Evolutionary conservation across 31 red algal genomes (phyloP), one percentile per base, ranked within the genome.

Genomic region (Odonthalia washingtoniensis): DNA sequence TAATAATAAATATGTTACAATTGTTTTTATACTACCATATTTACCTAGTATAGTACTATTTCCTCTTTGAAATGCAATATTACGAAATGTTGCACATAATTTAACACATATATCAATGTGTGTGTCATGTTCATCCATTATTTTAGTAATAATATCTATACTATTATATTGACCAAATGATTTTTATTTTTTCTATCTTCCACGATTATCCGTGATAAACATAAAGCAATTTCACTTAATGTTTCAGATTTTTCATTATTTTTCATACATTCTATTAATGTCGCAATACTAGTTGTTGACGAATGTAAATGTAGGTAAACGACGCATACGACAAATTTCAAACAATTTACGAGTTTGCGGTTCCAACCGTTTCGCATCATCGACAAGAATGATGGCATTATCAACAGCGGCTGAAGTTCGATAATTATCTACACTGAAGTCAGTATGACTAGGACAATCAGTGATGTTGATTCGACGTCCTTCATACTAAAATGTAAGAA

Each of bases 361-460:
- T 32, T 95, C 88, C 1, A 95, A 31, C 46, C 93, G 91, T 28
- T 87, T 83, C 27, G 69, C 83, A 17, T 90, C 92, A 49, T 95
- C 93, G n/a, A 95, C n/a, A 39, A 95, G 27, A 64, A 95, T 83
- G 18, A 95, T 69, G 0, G 67, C 93, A 28, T 60, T 60, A 68
- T 95, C 93, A 3, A 74, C 77, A 41, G 89, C 93, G 69, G 88
- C 40, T 38, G 94, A 85, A 9, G 91, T 70, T 21, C 93, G 90
- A 40, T 81, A 91, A 4, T 78, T 83, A 70, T 95, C 93, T 35
- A 86, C 88, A 3, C 81, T 62, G 45, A 95, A 95, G 69, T 95
- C 93, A n/a, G 60, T 43, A 43, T 95, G 93, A 21, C 93, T 90
- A 17, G 93, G 93, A 21, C 91, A 94, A 60, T 95, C 93, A 43